phyloP scores from a whole-genome alignment of 176 grass and related monocot species.

The Pontederia crassipes region DNA sequence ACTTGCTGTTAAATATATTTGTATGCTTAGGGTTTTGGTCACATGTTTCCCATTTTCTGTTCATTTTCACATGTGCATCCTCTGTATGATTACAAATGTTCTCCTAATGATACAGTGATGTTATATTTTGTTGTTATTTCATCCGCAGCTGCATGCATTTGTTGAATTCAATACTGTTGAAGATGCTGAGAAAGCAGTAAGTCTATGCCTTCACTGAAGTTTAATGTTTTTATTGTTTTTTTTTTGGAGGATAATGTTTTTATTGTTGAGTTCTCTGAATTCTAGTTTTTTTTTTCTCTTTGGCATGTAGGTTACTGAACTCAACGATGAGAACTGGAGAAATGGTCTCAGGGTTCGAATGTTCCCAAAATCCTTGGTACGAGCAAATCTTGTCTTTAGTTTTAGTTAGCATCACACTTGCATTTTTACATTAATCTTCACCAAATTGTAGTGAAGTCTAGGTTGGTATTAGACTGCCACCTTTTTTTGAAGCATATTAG shows the following conservation, averaged over 20 bases:
- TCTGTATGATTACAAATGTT: not conserved
- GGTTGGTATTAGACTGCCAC: too few species aligned
- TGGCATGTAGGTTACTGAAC: slow-evolving; percentile 49
- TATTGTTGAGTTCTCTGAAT: not conserved
- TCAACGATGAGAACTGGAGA: slow-evolving; percentile 99
- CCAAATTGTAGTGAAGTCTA: too few species aligned
- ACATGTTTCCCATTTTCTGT: too few species aligned
- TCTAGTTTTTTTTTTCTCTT: not conserved
- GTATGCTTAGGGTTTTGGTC: not conserved
- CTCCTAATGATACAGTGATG: slow-evolving; percentile 13
- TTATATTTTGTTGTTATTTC: slow-evolving; percentile 17
- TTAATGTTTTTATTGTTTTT: not conserved
- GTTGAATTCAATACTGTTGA: slow-evolving; percentile 86
- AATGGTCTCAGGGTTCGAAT: slow-evolving; percentile 78
- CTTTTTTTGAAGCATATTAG: too few species aligned
- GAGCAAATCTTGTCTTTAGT: not conserved
- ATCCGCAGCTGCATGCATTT: slow-evolving; percentile 83
- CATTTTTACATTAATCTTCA: not conserved
- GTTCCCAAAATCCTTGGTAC: slow-evolving; percentile 76
- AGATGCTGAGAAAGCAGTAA: slow-evolving; percentile 87
- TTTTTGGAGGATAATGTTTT: not conserved
- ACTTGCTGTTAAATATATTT: slow-evolving; percentile 15
- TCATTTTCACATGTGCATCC: too few species aligned
- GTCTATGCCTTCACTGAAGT: slow-evolving; percentile 10
- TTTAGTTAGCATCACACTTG: not conserved